phyloP scores from a whole-genome alignment of 164 flowering plant species.

The Echeveria elegans region DNA sequence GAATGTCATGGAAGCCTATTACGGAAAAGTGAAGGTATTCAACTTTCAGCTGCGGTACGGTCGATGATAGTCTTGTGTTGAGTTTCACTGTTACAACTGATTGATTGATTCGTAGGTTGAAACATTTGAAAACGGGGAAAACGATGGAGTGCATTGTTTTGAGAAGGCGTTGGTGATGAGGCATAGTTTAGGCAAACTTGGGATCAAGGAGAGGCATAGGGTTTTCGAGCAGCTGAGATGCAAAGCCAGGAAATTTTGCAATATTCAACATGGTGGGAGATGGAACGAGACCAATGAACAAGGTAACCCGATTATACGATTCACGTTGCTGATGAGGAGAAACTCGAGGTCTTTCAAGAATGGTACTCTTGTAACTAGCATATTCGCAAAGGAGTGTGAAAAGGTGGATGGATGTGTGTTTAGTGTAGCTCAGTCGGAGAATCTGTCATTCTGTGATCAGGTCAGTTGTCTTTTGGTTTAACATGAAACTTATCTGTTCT shows the following conservation, averaged over 20 bases:
- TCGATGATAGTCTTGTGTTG: no score
- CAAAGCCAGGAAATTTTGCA: conserved; percentile 18
- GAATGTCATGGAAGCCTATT: conserved; percentile 15
- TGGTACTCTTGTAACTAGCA: conserved; percentile 10
- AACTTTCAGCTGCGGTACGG: no score
- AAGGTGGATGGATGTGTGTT: conserved; percentile 19
- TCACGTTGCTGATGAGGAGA: conserved; percentile 23
- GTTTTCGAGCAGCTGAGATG: conserved; percentile 19
- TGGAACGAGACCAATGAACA: conserved; percentile 12
- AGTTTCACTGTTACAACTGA: no score
- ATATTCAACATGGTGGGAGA: conserved; percentile 8
- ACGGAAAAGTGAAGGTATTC: conserved; percentile 14
- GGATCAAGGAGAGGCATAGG: conserved; percentile 15
- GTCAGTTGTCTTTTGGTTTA: conserved; percentile 7
- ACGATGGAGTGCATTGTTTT: conserved; percentile 18
- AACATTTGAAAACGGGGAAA: conserved; percentile 7
- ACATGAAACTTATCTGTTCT: neutral
- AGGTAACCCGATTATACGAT: conserved; percentile 16
- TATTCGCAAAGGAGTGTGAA: conserved; percentile 19
- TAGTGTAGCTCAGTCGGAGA: conserved; percentile 20
- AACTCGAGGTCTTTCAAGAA: conserved; percentile 26
- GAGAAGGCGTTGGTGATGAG: conserved; percentile 24
- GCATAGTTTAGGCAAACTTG: conserved; percentile 19
- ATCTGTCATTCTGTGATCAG: conserved; percentile 24
- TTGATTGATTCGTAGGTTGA: conserved; percentile 1